phyloP scores from a whole-genome alignment of 768 basidiomycete species.

The Boletus patriciae region DNA sequence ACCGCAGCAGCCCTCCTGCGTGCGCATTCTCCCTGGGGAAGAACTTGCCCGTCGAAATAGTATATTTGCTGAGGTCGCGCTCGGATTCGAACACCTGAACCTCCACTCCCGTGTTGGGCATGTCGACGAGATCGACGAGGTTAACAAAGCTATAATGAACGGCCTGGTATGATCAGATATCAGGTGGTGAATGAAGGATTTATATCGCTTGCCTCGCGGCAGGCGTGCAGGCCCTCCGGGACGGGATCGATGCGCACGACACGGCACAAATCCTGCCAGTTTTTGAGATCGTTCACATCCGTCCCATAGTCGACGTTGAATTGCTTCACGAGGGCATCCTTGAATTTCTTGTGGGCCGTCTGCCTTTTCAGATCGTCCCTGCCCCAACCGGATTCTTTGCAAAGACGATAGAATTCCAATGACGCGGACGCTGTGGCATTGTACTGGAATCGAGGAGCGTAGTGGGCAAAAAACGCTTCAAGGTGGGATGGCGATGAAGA shows the following conservation, averaged over 20 bases:
- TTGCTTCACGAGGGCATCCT: background rate
- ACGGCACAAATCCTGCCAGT: background rate
- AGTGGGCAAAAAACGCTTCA: background rate
- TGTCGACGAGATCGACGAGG: constrained; percentile 2
- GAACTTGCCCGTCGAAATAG: constrained; percentile 5
- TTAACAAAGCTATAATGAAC: background rate
- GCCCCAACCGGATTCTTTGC: background rate
- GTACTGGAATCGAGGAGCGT: background rate
- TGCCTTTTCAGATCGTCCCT: background rate
- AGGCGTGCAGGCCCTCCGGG: background rate
- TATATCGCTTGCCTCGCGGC: background rate
- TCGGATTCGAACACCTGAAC: background rate
- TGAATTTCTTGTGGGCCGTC: background rate
- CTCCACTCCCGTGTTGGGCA: background rate
- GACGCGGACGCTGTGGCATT: background rate
- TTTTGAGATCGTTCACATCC: background rate
- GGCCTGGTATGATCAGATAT: background rate
- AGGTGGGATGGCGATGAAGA: background rate
- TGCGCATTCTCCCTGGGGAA: constrained; percentile 6
- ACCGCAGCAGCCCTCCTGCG: constrained; percentile 7
- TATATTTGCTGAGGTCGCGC: background rate
- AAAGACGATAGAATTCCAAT: background rate
- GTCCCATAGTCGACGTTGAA: background rate
- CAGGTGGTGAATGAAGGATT: background rate
- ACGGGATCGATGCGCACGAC: background rate